These are phyloP conservation scores for Achaetomium macrosporum DNA, from an alignment of 2,329 filamentous ascomycete genomes.

Conservation along the genomic window DNA sequence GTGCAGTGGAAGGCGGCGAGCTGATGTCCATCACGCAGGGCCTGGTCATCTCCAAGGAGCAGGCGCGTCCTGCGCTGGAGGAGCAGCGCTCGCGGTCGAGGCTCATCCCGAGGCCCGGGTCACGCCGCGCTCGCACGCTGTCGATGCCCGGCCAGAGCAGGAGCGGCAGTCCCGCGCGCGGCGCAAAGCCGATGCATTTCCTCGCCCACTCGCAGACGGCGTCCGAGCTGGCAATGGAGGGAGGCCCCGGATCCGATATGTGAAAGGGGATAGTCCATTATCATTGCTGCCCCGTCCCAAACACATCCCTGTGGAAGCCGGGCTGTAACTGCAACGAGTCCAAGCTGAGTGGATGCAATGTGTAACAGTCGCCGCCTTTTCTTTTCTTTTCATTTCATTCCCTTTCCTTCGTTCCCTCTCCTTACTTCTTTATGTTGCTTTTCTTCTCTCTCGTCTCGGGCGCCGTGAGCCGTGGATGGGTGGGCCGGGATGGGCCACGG, in stretches of 20 bases:
- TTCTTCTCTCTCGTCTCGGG: background rate
- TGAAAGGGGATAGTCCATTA: background rate
- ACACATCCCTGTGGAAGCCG: too few relatives aligned
- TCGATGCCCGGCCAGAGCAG: constrained; percentile 24
- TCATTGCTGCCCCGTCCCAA: background rate
- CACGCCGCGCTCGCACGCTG: constrained; percentile 22
- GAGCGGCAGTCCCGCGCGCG: constrained; percentile 15
- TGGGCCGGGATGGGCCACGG: constrained; percentile 5
- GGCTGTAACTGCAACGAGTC: too few relatives aligned
- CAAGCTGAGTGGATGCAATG: too few relatives aligned
- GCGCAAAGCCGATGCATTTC: constrained; percentile 13
- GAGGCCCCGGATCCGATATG: background rate
- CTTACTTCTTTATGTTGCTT: background rate
- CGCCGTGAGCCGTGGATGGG: constrained; percentile 6
- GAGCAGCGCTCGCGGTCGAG: constrained; percentile 23
- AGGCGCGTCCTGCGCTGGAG: constrained; percentile 28
- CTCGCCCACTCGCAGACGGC: constrained; percentile 12
- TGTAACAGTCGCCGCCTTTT: background rate
- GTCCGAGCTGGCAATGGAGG: constrained; percentile 5
- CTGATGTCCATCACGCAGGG: constrained; percentile 32
- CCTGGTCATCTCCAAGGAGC: constrained; percentile 32
- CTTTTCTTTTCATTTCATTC: background rate
- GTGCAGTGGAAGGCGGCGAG: constrained; percentile 30
- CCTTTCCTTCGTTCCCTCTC: background rate
- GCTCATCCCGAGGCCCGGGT: constrained; percentile 20